Percentiles rank a stretch among this genome's conserved stretches.
phyloP scores from a whole-genome alignment of 1,284 basidiomycete genomes.

The Grifola frondosa region DNA sequence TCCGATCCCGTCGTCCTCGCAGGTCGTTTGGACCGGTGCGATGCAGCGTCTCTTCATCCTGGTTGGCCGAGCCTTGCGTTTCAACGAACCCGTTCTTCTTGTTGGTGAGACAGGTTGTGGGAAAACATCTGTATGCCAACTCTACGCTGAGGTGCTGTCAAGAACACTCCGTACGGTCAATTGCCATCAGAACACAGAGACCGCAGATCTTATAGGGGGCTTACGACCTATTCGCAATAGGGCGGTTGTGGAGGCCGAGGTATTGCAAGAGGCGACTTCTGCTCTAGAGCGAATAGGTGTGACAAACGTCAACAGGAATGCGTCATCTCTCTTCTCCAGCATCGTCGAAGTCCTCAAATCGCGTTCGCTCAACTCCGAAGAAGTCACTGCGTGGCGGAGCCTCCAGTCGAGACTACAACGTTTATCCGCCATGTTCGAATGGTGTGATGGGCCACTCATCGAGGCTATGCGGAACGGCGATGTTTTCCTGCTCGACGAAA shows the following conservation, averaged over 20 bases:
- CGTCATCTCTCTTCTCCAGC: slow-evolving; percentile 37
- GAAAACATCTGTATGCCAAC: slow-evolving; percentile 96
- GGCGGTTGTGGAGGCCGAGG: slow-evolving; percentile 44
- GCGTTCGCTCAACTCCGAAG: slow-evolving; percentile 29
- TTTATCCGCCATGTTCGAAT: slow-evolving; percentile 85
- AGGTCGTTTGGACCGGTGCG: slow-evolving; percentile 87
- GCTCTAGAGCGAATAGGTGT: slow-evolving; percentile 45
- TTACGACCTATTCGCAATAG: slow-evolving; percentile 92
- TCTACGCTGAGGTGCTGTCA: slow-evolving; percentile 71
- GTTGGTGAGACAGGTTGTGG: slow-evolving; percentile 98
- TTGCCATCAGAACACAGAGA: slow-evolving; percentile 99
- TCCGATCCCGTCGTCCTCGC: slow-evolving; percentile 47
- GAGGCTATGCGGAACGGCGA: slow-evolving; percentile 89
- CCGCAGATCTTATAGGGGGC: slow-evolving; percentile 94
- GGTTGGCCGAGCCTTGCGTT: slow-evolving; percentile 79
- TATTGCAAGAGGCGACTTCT: slow-evolving; percentile 41
- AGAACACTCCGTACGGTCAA: slow-evolving; percentile 79
- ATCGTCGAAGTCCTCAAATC: slow-evolving; percentile 40
- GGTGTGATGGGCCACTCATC: slow-evolving; percentile 94
- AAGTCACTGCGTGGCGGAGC: slow-evolving; percentile 38
- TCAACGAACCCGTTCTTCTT: slow-evolving; percentile 95
- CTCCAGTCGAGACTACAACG: slow-evolving; percentile 46
- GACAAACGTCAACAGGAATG: slow-evolving; percentile 29
- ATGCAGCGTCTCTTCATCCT: slow-evolving; percentile 91
- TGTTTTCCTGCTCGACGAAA: slow-evolving; percentile 93